A percentile compares a stretch with the other conserved stretches of the same genome.
These are phyloP conservation scores for Gaillardinia entomophila DNA, from an alignment of 805 yeast genomes.

Conservation along the genomic window DNA sequence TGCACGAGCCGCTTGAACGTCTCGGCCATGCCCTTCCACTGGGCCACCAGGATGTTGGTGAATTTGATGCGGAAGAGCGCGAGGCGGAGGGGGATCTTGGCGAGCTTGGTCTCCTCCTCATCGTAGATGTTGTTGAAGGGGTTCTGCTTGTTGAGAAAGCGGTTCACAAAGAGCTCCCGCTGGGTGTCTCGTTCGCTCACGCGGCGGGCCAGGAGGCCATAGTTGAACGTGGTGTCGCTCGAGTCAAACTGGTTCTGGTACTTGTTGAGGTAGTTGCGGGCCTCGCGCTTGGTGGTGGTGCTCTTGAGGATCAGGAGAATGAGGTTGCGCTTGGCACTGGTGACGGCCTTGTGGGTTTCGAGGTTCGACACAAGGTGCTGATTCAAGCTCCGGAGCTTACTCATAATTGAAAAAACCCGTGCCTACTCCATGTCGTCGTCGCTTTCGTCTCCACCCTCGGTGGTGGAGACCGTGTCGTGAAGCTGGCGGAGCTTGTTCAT, in stretches of 20 bases:
- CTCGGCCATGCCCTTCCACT: constrained; percentile 45
- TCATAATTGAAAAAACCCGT: constrained; percentile 12
- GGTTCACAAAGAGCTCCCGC: constrained; percentile 25
- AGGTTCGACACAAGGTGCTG: constrained; percentile 33
- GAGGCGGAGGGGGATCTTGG: constrained; percentile 42
- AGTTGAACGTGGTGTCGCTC: constrained; percentile 8
- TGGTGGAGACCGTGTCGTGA: constrained; percentile 26
- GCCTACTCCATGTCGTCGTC: constrained; percentile 4
- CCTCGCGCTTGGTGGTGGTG: constrained; percentile 92
- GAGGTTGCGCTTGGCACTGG: constrained; percentile 56
- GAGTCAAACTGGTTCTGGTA: constrained; percentile 47
- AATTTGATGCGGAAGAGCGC: constrained; percentile 53
- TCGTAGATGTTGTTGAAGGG: constrained; percentile 29
- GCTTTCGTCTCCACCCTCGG: constrained; percentile 7
- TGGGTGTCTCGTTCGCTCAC: constrained; percentile 14
- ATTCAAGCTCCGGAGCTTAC: constrained; percentile 20
- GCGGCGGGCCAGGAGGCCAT: background rate
- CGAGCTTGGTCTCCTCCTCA: constrained; percentile 25
- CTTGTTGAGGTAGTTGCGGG: constrained; percentile 69
- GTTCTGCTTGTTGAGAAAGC: constrained; percentile 25
- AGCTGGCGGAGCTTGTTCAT: constrained; percentile 73
- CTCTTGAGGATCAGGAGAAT: constrained; percentile 81
- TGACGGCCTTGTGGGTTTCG: constrained; percentile 22
- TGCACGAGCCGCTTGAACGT: constrained; percentile 50
- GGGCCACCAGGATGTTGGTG: constrained; percentile 21